Percentiles rank a stretch among this genome's conserved stretches.
These are phyloP conservation scores for Vanrija sp. DNA, from an alignment of 1,284 basidiomycete genomes.

Conservation along the genomic window DNA sequence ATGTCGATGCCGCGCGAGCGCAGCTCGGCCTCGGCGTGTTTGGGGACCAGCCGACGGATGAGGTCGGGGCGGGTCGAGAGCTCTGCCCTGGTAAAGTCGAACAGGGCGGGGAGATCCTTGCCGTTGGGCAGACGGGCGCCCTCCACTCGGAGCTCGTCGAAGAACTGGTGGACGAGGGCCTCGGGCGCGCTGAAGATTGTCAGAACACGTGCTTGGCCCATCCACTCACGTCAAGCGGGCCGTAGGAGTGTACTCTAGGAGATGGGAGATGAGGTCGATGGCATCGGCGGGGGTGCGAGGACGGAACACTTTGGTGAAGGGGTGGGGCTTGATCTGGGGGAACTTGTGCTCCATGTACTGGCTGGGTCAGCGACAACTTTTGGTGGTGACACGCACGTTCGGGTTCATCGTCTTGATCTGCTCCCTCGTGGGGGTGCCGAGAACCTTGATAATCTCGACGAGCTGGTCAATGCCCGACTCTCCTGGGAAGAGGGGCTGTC, in stretches of 20 bases:
- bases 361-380: not conserved
- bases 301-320: constrained; percentile 96
- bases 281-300: constrained; percentile 93
- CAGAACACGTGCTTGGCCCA: not conserved
- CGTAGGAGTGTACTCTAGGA: constrained; percentile 95
- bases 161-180: constrained; percentile 94
- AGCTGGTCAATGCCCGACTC: constrained; percentile 99
- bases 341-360: constrained; percentile 99
- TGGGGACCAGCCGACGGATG: constrained; percentile 83
- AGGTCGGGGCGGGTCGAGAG: constrained; percentile 93
- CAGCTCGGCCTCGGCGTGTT: constrained; percentile 83
- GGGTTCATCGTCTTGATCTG: constrained; percentile 99
- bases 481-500: constrained; percentile 96
- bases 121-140: constrained; percentile 94
- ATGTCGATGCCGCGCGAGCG: constrained; percentile 79
- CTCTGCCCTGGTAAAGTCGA: constrained; percentile 96
- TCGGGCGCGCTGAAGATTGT: constrained; percentile 62
- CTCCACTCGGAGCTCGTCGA: constrained; percentile 87
- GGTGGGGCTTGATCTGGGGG: constrained; percentile 98
- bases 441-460: constrained; percentile 99
- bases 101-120: constrained; percentile 88
- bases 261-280: constrained; percentile 89
- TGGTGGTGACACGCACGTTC: constrained; percentile 53
- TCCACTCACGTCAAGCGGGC: constrained; percentile 63
- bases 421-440: constrained; percentile 95